A percentile compares a stretch with the other conserved stretches of the same genome.
Conservation (phyloP, 345 rosid genomes). For the Rhodamnia rubescens region DNA sequence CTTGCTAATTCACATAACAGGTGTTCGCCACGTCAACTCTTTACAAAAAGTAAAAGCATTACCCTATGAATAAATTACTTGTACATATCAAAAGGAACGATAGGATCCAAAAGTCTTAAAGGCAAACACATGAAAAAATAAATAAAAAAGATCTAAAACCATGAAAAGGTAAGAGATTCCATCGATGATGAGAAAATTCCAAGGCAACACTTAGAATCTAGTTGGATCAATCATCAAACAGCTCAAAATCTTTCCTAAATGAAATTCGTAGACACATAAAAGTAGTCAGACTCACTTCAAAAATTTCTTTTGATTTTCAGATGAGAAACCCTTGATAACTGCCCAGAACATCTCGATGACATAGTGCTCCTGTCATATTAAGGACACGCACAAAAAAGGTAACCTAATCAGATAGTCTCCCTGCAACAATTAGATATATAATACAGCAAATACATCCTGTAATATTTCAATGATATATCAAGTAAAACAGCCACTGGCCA, state of each 20-base stretch:
- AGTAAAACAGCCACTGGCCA: neutral
- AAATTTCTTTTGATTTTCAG: slow-evolving; percentile 78
- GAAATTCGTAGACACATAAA: neutral
- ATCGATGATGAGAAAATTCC: neutral
- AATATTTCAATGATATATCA: neutral
- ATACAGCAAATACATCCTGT: neutral
- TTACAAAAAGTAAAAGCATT: neutral
- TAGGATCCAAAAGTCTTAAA: neutral
- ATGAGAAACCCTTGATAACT: slow-evolving; percentile 78
- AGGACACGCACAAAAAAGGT: neutral
- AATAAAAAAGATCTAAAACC: neutral
- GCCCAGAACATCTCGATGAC: slow-evolving; percentile 98
- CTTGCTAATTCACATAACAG: neutral
- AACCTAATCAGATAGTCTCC: neutral
- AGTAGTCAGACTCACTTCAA: slow-evolving; percentile 53
- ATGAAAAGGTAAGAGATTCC: neutral
- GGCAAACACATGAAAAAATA: neutral
- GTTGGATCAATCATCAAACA: neutral
- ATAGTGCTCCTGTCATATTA: slow-evolving; percentile 68
- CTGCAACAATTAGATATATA: neutral
- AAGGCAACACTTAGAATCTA: neutral
- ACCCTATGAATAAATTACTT: neutral
- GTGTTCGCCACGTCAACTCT: neutral
- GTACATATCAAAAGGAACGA: neutral
- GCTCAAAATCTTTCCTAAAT: neutral